Conservation (phyloP, 1,139 yeast species). For the Yamadazyma dendronema region DNA sequence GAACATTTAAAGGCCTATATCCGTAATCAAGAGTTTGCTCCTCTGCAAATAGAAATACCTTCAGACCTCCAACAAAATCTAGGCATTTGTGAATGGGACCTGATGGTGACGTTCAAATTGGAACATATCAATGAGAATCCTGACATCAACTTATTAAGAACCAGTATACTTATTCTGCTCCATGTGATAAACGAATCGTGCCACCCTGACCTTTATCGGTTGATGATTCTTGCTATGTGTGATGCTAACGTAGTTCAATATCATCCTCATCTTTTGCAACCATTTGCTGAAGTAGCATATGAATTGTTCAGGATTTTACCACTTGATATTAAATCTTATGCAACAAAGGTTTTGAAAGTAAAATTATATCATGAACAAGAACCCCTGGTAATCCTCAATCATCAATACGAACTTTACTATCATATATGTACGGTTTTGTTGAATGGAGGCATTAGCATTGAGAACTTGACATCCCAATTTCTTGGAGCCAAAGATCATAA, state of each 20-base stretch:
- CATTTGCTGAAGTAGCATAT: slow-evolving; percentile 9
- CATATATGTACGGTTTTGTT: not conserved
- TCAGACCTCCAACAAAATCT: not conserved
- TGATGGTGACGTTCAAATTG: slow-evolving; percentile 1
- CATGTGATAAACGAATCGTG: slow-evolving; percentile 1
- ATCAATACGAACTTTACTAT: not conserved
- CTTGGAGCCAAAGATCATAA: not conserved
- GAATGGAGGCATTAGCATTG: not conserved
- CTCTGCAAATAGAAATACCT: not conserved
- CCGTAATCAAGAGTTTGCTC: not conserved
- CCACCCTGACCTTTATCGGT: slow-evolving; percentile 2
- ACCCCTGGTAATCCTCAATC: not conserved
- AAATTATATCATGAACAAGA: not conserved
- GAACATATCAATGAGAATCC: slow-evolving; percentile 4
- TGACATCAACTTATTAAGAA: slow-evolving; percentile 7
- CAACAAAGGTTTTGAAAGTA: not conserved
- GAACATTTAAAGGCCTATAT: not conserved
- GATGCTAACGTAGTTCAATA: slow-evolving; percentile 18
- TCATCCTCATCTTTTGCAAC: slow-evolving; percentile 9
- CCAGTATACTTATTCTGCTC: slow-evolving; percentile 8
- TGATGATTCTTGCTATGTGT: slow-evolving; percentile 15
- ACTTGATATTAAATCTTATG: not conserved
- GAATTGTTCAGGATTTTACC: slow-evolving; percentile 5
- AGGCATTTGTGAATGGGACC: not conserved
- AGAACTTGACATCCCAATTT: not conserved